These are phyloP conservation scores for Ambrosiella cleistominuta DNA, from an alignment of 2,329 filamentous ascomycete genomes.

Conservation along the genomic window DNA sequence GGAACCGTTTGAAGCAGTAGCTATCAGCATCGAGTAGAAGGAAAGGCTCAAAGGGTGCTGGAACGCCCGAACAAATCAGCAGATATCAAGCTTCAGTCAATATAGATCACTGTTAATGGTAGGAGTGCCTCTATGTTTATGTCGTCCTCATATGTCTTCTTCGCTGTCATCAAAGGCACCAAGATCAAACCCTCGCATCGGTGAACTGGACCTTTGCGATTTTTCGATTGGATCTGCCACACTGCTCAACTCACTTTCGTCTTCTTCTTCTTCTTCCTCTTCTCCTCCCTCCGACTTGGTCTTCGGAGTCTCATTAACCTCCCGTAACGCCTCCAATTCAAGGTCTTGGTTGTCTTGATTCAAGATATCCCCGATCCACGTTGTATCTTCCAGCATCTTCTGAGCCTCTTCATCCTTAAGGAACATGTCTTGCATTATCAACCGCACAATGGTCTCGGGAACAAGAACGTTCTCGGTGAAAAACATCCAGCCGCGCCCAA, in stretches of 20 bases:
- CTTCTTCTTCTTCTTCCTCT: not conserved
- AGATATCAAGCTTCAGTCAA: no score
- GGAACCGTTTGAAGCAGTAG: constrained; percentile 23
- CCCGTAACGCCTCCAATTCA: constrained; percentile 12
- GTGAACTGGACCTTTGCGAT: not conserved
- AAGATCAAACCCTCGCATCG: not conserved
- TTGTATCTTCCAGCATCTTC: constrained; percentile 47
- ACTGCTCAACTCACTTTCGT: not conserved
- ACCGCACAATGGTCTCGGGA: constrained; percentile 43
- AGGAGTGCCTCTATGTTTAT: not conserved
- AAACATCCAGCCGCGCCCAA: constrained; percentile 45
- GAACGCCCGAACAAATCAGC: no score
- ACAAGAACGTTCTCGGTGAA: constrained; percentile 64
- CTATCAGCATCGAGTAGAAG: constrained; percentile 18
- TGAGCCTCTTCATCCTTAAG: constrained; percentile 27
- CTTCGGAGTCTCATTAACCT: constrained; percentile 5
- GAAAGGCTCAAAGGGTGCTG: not conserved
- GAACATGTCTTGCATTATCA: constrained; percentile 40
- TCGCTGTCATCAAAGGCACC: constrained; percentile 1
- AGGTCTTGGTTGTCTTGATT: constrained; percentile 39
- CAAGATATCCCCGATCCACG: constrained; percentile 47
- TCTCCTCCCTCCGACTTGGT: not conserved
- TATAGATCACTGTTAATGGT: no score
- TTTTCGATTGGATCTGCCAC: not conserved
- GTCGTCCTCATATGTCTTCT: not conserved